Conservation (phyloP, 306 rosid species). For the Ochetophila trinervis region DNA sequence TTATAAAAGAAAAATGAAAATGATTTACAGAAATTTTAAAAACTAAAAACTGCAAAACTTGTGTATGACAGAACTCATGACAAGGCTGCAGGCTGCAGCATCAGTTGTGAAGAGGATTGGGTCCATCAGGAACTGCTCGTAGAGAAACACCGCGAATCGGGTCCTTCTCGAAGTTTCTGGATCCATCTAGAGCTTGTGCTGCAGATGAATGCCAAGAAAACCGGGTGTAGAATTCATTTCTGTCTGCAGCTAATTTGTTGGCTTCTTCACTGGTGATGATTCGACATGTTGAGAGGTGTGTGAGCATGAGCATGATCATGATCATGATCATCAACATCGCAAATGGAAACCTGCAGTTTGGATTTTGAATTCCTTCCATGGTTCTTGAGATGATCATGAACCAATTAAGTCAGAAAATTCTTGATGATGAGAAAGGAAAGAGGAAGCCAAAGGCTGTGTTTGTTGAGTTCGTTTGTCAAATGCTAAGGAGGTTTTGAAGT, state of each 20-base stretch:
- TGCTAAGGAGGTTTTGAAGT: slow-evolving; percentile 2
- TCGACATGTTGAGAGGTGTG: slow-evolving; percentile 50
- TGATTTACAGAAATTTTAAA: slow-evolving; percentile 19
- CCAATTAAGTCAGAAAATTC: slow-evolving; percentile 11
- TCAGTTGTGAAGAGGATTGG: slow-evolving; percentile 90
- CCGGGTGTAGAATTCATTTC: slow-evolving; percentile 23
- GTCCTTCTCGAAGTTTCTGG: slow-evolving; percentile 22
- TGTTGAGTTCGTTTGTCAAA: slow-evolving; percentile 13
- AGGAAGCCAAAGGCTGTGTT: slow-evolving; percentile 25
- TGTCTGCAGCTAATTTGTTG: slow-evolving; percentile 35
- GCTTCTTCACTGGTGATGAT: slow-evolving; percentile 31
- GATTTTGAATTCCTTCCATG: slow-evolving; percentile 48
- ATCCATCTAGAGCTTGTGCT: slow-evolving; percentile 35
- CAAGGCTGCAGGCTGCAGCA: slow-evolving; percentile 22
- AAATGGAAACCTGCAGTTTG: slow-evolving; percentile 23
- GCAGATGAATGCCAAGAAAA: slow-evolving; percentile 47
- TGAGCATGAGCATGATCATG: slow-evolving; percentile 44
- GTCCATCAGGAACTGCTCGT: slow-evolving; percentile 73
- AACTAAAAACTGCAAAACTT: slow-evolving; percentile 34
- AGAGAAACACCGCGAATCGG: slow-evolving; percentile 50
- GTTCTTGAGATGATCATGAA: slow-evolving; percentile 14
- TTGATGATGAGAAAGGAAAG: slow-evolving; percentile 10
- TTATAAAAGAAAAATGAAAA: slow-evolving; percentile 15
- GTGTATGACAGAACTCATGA: slow-evolving; percentile 27
- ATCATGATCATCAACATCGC: slow-evolving; percentile 41